Percentiles rank a stretch among this genome's conserved stretches.
phyloP scores from a whole-genome alignment of 1,284 basidiomycete genomes.

The Somion occarium region DNA sequence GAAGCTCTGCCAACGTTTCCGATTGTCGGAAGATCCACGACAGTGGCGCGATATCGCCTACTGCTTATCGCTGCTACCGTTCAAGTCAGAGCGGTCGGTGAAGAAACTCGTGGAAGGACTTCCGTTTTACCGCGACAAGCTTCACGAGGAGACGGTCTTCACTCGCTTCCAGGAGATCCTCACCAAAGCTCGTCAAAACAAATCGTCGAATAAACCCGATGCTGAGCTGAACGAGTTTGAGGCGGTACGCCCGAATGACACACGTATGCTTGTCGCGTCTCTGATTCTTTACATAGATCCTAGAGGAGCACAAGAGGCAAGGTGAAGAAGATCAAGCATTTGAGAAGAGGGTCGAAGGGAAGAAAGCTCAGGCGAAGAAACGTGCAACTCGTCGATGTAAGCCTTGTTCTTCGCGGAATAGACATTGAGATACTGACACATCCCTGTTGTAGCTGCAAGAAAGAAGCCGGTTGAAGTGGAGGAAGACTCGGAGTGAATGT shows the following conservation, averaged over 20 bases:
- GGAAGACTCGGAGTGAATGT: conserved; percentile 2
- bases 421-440: background rate
- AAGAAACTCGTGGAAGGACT: conserved; percentile 95
- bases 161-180: conserved; percentile 88
- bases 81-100: conserved; percentile 94
- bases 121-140: conserved; percentile 91
- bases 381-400: conserved; percentile 42
- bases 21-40: conserved; percentile 80
- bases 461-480: conserved; percentile 6
- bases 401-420: conserved; percentile 9
- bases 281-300: conserved; percentile 45
- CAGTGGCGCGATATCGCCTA: conserved; percentile 99
- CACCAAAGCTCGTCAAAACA: conserved; percentile 77
- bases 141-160: conserved; percentile 86
- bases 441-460: conserved; percentile 6
- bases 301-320: conserved; percentile 79
- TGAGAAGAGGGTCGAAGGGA: conserved; percentile 77
- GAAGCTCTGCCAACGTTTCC: conserved; percentile 93
- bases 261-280: conserved; percentile 11
- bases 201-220: conserved; percentile 86
- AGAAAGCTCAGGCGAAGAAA: conserved; percentile 77
- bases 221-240: conserved; percentile 90
- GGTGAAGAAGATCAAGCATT: conserved; percentile 90
- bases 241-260: conserved; percentile 40
- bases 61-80: conserved; percentile 91